Evolutionary conservation across 2,329 filamentous ascomycete species (phyloP).

Genomic region (Sclerotiophoma versabilis): DNA sequence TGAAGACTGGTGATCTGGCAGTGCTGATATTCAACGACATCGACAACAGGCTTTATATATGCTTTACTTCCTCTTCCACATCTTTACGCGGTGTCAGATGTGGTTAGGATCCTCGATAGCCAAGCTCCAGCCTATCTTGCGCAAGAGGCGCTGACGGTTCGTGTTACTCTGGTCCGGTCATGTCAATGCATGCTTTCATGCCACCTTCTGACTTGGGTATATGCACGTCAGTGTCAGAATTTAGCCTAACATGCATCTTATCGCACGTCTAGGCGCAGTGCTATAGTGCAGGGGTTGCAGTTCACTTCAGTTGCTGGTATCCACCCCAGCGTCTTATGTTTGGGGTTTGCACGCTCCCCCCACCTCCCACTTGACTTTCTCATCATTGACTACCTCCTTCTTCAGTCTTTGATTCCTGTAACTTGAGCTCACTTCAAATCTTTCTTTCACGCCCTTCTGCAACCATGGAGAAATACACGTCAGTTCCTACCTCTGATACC

Average conservation of each 20-base stretch:
- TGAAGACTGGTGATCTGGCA: neutral
- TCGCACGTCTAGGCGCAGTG: neutral
- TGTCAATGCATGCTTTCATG: neutral
- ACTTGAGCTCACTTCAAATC: too few relatives aligned
- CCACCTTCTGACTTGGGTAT: neutral
- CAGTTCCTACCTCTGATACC: neutral
- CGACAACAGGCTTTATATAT: neutral
- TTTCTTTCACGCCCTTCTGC: too few relatives aligned
- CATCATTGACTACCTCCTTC: neutral
- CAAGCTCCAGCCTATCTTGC: too few relatives aligned
- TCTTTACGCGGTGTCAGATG: too few relatives aligned
- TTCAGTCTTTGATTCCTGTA: neutral
- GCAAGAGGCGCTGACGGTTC: neutral
- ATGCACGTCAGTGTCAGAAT: neutral
- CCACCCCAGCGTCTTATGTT: neutral
- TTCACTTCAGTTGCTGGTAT: neutral
- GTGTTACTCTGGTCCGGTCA: neutral
- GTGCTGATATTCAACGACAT: neutral
- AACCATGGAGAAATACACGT: constrained; percentile 1
- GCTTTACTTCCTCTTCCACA: neutral
- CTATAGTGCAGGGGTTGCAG: neutral
- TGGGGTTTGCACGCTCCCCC: neutral
- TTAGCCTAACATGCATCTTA: neutral
- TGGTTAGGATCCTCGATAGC: neutral
- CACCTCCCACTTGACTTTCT: neutral